Base-by-base conservation (phyloP, 768 basidiomycete genomes). In the Tylopilus balloui region DNA sequence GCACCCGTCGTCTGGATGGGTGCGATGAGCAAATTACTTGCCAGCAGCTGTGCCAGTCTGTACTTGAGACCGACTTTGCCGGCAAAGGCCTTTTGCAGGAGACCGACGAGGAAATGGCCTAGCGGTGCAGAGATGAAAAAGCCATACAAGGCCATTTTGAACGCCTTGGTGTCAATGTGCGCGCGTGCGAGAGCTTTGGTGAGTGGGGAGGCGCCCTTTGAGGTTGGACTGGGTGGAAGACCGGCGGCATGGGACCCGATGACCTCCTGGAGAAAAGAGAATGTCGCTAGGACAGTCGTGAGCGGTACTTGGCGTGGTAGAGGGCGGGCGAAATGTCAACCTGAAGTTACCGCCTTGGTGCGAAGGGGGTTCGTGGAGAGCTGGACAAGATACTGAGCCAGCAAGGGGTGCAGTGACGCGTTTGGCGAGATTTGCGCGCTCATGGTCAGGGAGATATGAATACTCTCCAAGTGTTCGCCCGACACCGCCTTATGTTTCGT, bases 81-180 rank as follows among this genome's bases (percentile, higher is more conserved):
- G 0, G 81, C 80, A 61, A 94, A 93, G 13, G 77, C 76, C 58
- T 77, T 84, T 68, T 92, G 89, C 50, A 93, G 69, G 34, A 74
- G 57, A 46, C 84, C 81, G 17, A 89, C 78, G 52, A 92, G 80
- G 64, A 77, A 68, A 62, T 94, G 92, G 35, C 81, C 77, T 25
- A 94, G 64, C 0, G 92, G 92, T 6, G 90, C 92, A 12, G 89
- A 89, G 34, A 94, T 77, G 56, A 86, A 74, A 70, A 87, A 81
- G 51, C 92, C 92, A 62, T 91, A 92, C 19, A 85, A 42, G 1
- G 81, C 86, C 84, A 93, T 90, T 68, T 93, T 91, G 58, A 87
- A 47, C 7, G 92, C 88, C 58, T 83, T 86, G 52, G 71, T 49
- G 62, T 89, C 75, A 44, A 92, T 66, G 63, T 87, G 82, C 6